These are phyloP conservation scores for Salix caprea DNA, from an alignment of 345 rosid genomes.

Conservation along the genomic window DNA sequence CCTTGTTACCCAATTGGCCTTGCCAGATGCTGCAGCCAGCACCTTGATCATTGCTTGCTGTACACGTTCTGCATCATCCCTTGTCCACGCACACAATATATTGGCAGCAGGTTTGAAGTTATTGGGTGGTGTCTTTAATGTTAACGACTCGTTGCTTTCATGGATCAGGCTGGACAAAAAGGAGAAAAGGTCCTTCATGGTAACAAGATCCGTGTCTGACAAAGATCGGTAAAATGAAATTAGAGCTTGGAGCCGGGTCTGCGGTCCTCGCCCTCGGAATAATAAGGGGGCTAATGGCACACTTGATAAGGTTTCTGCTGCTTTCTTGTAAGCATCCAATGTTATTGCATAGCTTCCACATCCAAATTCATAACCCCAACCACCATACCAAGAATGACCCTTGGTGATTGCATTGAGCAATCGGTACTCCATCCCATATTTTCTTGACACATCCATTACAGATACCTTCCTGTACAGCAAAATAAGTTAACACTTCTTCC, in stretches of 20 bases:
- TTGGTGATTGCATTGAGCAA: slow-evolving; percentile 51
- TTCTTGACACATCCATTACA: slow-evolving; percentile 75
- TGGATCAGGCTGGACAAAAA: slow-evolving; percentile 42
- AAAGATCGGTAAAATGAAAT: slow-evolving; percentile 50
- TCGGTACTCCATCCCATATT: slow-evolving; percentile 56
- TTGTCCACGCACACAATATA: slow-evolving; percentile 48
- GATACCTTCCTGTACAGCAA: slow-evolving; percentile 41
- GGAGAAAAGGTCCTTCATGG: slow-evolving; percentile 53
- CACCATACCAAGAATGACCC: slow-evolving; percentile 65
- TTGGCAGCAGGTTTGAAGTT: slow-evolving; percentile 1
- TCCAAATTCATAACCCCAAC: slow-evolving; percentile 65
- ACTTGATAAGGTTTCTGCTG: slow-evolving; percentile 40
- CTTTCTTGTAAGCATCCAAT: slow-evolving; percentile 42
- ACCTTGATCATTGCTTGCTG: slow-evolving; percentile 51
- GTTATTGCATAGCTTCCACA: slow-evolving; percentile 62
- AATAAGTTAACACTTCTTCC: not conserved
- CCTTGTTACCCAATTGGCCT: slow-evolving; percentile 45
- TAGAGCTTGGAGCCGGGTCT: slow-evolving; percentile 42
- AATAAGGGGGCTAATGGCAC: slow-evolving; percentile 41
- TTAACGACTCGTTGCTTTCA: slow-evolving; percentile 4
- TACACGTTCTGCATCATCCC: slow-evolving; percentile 45
- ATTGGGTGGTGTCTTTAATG: slow-evolving; percentile 1
- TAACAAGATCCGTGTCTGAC: slow-evolving; percentile 43
- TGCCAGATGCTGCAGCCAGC: slow-evolving; percentile 32
- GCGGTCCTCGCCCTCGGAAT: slow-evolving; percentile 38